A percentile compares a stretch with the other conserved stretches of the same genome.
Evolutionary conservation across 2,329 filamentous ascomycete species (phyloP).

Genomic region (Claviceps monticola): DNA sequence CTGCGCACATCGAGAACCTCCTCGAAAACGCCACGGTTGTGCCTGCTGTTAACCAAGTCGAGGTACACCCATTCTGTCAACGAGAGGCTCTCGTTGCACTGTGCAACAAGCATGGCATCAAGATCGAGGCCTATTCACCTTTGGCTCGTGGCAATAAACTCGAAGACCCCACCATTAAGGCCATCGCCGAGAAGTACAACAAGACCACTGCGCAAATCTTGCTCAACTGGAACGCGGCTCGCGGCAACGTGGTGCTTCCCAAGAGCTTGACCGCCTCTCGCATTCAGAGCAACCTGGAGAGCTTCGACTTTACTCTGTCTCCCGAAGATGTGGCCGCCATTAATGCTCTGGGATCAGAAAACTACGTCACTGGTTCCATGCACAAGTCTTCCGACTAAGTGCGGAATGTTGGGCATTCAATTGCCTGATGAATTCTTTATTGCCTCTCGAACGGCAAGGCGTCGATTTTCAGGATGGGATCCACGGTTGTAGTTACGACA

Average conservation of each 20-base stretch:
- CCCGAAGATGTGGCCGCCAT: slow-evolving; percentile 46
- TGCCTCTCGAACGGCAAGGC: background rate
- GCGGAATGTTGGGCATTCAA: background rate
- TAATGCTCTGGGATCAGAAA: slow-evolving; percentile 51
- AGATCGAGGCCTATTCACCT: slow-evolving; percentile 43
- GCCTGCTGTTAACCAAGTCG: slow-evolving; percentile 66
- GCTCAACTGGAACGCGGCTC: slow-evolving; percentile 65
- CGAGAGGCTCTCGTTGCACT: slow-evolving; percentile 44
- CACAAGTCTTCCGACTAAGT: slow-evolving; percentile 25
- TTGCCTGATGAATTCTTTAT: background rate
- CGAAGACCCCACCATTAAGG: slow-evolving; percentile 45
- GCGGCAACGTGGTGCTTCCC: slow-evolving; percentile 58
- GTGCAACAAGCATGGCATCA: slow-evolving; percentile 41
- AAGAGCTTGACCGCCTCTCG: slow-evolving; percentile 55
- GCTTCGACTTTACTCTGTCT: slow-evolving; percentile 48
- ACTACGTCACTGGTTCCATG: slow-evolving; percentile 50
- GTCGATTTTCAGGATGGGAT: slow-evolving; percentile 1
- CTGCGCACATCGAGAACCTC: slow-evolving; percentile 44
- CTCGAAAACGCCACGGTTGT: slow-evolving; percentile 41
- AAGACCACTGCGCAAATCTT: slow-evolving; percentile 63
- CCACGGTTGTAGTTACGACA: background rate
- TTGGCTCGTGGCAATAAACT: slow-evolving; percentile 24
- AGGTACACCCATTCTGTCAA: slow-evolving; percentile 62
- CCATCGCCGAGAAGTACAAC: slow-evolving; percentile 52
- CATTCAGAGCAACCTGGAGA: slow-evolving; percentile 51